phyloP scores from a whole-genome alignment of 306 rosid genomes.

The Senna tora region DNA sequence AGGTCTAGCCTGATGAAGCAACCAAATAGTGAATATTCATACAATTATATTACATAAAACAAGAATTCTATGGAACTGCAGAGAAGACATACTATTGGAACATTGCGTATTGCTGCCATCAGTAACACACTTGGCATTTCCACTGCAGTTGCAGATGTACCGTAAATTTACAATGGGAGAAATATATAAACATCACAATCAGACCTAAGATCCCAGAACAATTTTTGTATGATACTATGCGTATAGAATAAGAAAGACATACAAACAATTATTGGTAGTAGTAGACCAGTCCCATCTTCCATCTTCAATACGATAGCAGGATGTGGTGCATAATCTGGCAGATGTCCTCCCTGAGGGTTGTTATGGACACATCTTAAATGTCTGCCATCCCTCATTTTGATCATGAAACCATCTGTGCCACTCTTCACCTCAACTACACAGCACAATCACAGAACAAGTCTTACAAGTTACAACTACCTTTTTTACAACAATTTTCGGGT shows the following conservation, averaged over 20 bases:
- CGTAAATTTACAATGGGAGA: constrained; percentile 33
- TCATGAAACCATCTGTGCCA: constrained; percentile 88
- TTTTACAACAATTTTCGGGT: neutral
- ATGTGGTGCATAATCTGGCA: constrained; percentile 97
- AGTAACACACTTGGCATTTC: constrained; percentile 95
- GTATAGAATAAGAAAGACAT: constrained; percentile 43
- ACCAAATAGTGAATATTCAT: constrained; percentile 34
- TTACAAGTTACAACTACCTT: constrained; percentile 7
- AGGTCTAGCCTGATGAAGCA: constrained; percentile 82
- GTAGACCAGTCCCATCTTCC: constrained; percentile 97
- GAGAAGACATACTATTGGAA: constrained; percentile 71
- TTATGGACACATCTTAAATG: constrained; percentile 87
- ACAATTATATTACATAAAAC: constrained; percentile 24
- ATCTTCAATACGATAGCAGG: constrained; percentile 97
- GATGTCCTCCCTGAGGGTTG: constrained; percentile 94
- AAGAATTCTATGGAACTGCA: neutral
- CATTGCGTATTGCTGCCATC: constrained; percentile 93
- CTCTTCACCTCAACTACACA: constrained; percentile 97
- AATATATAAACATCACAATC: constrained; percentile 27
- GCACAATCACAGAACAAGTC: constrained; percentile 40
- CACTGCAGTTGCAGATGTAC: constrained; percentile 63
- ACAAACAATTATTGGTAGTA: constrained; percentile 99
- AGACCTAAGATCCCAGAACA: constrained; percentile 16
- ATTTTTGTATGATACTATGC: neutral
- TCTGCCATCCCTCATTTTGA: constrained; percentile 98